These are phyloP conservation scores for Thelephora ganbajun DNA, from an alignment of 768 basidiomycete genomes.

Conservation along the genomic window DNA sequence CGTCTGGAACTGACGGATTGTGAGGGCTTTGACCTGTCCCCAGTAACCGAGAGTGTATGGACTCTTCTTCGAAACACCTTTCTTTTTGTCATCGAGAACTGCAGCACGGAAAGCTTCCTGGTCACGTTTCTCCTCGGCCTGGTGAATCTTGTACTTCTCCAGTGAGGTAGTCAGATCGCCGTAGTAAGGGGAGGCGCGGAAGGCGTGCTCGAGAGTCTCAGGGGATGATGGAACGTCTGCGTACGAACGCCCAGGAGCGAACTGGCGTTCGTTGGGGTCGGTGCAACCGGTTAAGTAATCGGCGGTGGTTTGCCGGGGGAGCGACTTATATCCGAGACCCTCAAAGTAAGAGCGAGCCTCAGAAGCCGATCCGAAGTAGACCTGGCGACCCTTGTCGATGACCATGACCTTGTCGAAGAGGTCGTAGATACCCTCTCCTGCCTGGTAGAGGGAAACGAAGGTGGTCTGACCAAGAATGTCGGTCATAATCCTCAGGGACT, in stretches of 20 bases:
- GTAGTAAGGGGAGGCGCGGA: slow-evolving; percentile 32
- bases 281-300: slow-evolving; percentile 81
- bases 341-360: slow-evolving; percentile 75
- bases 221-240: slow-evolving; percentile 54
- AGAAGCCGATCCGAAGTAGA: slow-evolving; percentile 64
- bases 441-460: slow-evolving; percentile 63
- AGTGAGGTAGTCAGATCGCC: slow-evolving; percentile 29
- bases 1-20: slow-evolving; percentile 60
- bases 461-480: slow-evolving; percentile 72
- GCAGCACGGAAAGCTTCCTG: slow-evolving; percentile 69
- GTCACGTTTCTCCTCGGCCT: slow-evolving; percentile 49
- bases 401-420: slow-evolving; percentile 84
- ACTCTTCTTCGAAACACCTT: slow-evolving; percentile 61
- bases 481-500: slow-evolving; percentile 67
- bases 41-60: slow-evolving; percentile 74
- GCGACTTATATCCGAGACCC: slow-evolving; percentile 52
- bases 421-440: slow-evolving; percentile 64
- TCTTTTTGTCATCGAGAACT: slow-evolving; percentile 64
- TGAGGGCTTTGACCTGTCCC: slow-evolving; percentile 59
- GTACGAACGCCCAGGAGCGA: slow-evolving; percentile 45
- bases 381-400: slow-evolving; percentile 66
- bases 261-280: slow-evolving; percentile 75
- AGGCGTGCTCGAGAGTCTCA: slow-evolving; percentile 51
- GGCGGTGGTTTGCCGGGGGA: slow-evolving; percentile 73
- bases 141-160: slow-evolving; percentile 37